Base-by-base conservation (phyloP, 148 eudicot genomes). In the Nepenthes mirabilis region DNA sequence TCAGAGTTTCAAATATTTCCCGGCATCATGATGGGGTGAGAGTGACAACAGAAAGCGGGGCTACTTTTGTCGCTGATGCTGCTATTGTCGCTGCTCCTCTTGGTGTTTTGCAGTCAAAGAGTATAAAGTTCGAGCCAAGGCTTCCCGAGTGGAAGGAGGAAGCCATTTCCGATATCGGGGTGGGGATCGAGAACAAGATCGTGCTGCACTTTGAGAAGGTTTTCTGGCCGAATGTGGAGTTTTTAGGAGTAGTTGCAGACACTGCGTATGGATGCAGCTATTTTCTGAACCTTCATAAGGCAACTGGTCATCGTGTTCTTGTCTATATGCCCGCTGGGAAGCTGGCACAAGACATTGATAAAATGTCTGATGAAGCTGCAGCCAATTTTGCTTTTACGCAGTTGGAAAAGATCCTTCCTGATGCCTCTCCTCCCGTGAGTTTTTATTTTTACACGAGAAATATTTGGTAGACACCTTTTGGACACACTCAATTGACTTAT, bases 311-410 rank as follows among this genome's bases (percentile, higher is more conserved):
- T 63, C 56, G 82, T 37, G 99, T 89, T 59, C 99, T 93, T 58
- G 99, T 94, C 56, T 94, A 94, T 69, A 94, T 94, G 99, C 99
- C 97, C 49, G 89, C 99, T 2, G 99, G 99, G 65, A 79, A 89
- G 75, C 69, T 94, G 74, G 99, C 99, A 14, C 79, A 81, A 64
- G 99, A 94, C 68, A 84, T 89, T 33, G 90, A 87, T 77, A 89
- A 89, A 69, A 67, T 94, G 87, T 89, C 99, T 2, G 95, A 94
- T 79, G 98, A 93, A 75, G 83, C 80, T 68, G 99, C 97, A 12
- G 97, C 97, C 23, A 82, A 77, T 79, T 86, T 89, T 80, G 97
- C 99, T 37, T 84, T 89, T 70, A 71, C 52, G 59, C 91, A 94
- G 70, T 77, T 94, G 68, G 75, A 77, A 66, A 86, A 79, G 61